These are phyloP conservation scores for Hypoxylon sp. DNA, from an alignment of 2,329 filamentous ascomycete species.

Conservation along the genomic window DNA sequence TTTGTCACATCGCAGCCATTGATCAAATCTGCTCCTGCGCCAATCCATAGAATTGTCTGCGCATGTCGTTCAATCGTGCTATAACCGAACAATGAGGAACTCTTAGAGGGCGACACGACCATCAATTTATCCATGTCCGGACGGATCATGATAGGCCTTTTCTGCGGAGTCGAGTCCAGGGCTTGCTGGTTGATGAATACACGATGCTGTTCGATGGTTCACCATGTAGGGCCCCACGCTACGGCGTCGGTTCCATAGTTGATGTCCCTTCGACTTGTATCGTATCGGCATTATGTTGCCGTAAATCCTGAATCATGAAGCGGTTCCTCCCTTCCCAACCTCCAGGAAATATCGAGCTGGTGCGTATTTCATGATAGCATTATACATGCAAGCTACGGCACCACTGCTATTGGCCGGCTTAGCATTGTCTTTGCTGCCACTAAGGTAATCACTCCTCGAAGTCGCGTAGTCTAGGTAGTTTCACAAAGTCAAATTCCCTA, in stretches of 20 bases:
- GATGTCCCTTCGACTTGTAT: conserved; percentile 17
- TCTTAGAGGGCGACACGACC: conserved; percentile 2
- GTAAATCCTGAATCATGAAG: conserved; percentile 9
- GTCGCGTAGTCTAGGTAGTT: conserved; percentile 15
- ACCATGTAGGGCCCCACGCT: conserved; percentile 10
- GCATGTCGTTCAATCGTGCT: conserved; percentile 11
- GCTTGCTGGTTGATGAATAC: conserved; percentile 16
- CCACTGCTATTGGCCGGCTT: conserved; percentile 7
- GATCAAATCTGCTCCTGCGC: conserved; percentile 16
- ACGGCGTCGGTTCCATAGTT: conserved; percentile 5
- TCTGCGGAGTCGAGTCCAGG: conserved; percentile 5
- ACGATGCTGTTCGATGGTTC: conserved; percentile 15
- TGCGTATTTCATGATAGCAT: conserved; percentile 14
- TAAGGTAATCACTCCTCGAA: conserved; percentile 2
- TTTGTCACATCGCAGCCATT: conserved; percentile 20
- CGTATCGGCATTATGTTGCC: conserved; percentile 13
- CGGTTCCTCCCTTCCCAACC: conserved; percentile 4
- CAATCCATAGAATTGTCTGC: conserved; percentile 15
- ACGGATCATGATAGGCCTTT: conserved; percentile 8
- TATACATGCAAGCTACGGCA: conserved; percentile 6
- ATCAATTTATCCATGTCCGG: conserved; percentile 22
- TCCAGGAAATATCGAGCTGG: conserved; percentile 10
- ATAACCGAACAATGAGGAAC: conserved; percentile 14
- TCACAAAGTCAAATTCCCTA: conserved; percentile 10
- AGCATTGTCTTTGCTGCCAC: neutral